A percentile compares a stretch with the other conserved stretches of the same genome.
These are phyloP conservation scores for Fagus sylvatica DNA, from an alignment of 306 rosid genomes.

Conservation along the genomic window DNA sequence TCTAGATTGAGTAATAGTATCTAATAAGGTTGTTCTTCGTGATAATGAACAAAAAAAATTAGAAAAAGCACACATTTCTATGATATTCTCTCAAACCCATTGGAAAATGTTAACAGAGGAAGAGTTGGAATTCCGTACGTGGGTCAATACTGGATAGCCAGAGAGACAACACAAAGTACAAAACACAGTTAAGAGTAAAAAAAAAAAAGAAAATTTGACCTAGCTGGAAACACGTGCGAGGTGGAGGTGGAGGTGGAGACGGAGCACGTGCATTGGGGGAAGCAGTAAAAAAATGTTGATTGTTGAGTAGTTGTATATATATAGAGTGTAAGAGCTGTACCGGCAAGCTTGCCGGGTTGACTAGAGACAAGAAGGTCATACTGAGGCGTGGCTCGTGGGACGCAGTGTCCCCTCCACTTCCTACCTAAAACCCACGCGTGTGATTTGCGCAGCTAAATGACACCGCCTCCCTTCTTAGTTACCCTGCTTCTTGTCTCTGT, in stretches of 20 bases:
- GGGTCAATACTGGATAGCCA: neutral
- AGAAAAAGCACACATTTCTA: neutral
- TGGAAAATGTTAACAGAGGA: neutral
- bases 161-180: neutral
- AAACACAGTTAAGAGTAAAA: neutral
- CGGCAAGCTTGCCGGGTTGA: conserved; percentile 66
- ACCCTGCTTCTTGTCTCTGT: neutral
- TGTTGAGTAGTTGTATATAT: too few relatives aligned
- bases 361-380: conserved; percentile 66
- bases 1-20: neutral
- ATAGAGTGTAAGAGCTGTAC: neutral
- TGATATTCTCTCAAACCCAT: neutral
- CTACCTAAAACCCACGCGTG: conserved; percentile 30
- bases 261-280: conserved; percentile 30
- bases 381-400: conserved; percentile 40
- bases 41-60: neutral
- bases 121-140: neutral
- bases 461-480: conserved; percentile 13
- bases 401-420: conserved; percentile 31
- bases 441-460: conserved; percentile 25
- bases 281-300: conserved; percentile 5
- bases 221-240: conserved; percentile 66
- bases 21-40: neutral
- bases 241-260: neutral
- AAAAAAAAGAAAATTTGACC: neutral